Evolutionary conservation across 2,329 filamentous ascomycete genomes (phyloP), one percentile per base, ranked within the genome.

Genomic region (Eurotiales sp.): DNA sequence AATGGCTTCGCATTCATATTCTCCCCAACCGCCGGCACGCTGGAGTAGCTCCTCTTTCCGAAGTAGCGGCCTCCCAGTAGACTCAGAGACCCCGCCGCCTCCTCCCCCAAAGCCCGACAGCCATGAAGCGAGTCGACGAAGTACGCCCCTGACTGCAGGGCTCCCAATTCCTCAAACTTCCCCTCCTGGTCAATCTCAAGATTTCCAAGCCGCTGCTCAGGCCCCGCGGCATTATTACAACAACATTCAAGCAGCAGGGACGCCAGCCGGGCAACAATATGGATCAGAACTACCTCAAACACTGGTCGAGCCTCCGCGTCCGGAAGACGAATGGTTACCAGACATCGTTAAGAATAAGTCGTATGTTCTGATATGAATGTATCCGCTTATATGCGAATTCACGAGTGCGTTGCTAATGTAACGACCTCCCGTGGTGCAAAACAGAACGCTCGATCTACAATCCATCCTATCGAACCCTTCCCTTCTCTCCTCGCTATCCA

Each of bases 341-440:
- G 80, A 82, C 54, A 73, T 83, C 11, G 73, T 96, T 2, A 81
- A 87, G 63, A 87, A 93, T 63, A 95, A 93, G 74, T 85, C 88
- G 90, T 95, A 75, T 58, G 82, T 43, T 15, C 7, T 25, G 22
- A 58, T 50, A 41, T 39, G 12, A 52, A 49, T 42, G 37, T 27
- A 10, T 8, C 15, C n/a, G n/a, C 45, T 54, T 30, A 41, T 21
- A 29, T 34, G 36, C 3, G 8, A n/a, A 2, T 30, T 22, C 12
- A 43, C 15, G 21, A 44, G 3, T 6, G 2, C 27, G 21, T 4
- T 47, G 34, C 46, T 42, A 17, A 42, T 22, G 17, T 21, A 32
- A 22, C 2, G 5, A 8, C 3, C 15, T 36, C 15, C 8, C 3
- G 11, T n/a, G 30, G 14, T 14, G 4, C 14, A 15, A 51, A 50